Evolutionary conservation across 208 protist genomes (phyloP).

Genomic region (Leishmania guyanensis): DNA sequence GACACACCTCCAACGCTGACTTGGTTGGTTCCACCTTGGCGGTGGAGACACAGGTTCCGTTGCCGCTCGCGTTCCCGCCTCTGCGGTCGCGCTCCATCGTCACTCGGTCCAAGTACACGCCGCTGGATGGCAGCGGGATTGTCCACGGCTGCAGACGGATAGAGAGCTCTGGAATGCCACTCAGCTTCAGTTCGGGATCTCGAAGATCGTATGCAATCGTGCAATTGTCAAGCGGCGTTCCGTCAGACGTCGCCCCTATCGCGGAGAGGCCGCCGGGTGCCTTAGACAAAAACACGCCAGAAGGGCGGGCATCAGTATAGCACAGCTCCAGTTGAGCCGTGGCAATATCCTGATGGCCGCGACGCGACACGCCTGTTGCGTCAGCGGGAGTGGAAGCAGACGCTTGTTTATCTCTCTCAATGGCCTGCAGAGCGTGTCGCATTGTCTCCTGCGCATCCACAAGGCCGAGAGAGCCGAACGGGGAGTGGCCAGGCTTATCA

Average conservation of each 20-base stretch:
- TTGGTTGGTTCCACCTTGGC: not conserved
- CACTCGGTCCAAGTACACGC: conserved; percentile 59
- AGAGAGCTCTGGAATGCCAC: conserved; percentile 42
- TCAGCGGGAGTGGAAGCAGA: not conserved
- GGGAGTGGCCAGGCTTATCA: not conserved
- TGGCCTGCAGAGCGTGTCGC: conserved; percentile 22
- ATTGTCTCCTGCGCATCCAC: conserved; percentile 34
- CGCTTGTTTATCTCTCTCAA: conserved; percentile 13
- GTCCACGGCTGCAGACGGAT: conserved; percentile 65
- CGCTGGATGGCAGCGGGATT: conserved; percentile 35
- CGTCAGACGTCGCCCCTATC: not conserved
- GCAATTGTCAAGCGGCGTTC: conserved; percentile 14
- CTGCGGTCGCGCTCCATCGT: conserved; percentile 51
- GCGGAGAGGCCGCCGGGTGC: conserved; percentile 1
- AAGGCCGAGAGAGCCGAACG: conserved; percentile 24
- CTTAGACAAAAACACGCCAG: conserved; percentile 29
- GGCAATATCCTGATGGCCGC: conserved; percentile 1
- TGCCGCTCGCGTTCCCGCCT: not conserved
- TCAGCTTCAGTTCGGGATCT: conserved; percentile 40
- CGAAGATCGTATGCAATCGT: conserved; percentile 35
- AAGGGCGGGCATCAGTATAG: not conserved
- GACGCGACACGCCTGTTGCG: not conserved
- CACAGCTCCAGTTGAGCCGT: not conserved
- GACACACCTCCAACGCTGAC: conserved; percentile 64
- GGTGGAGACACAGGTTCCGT: not conserved